These are phyloP conservation scores for Vitis hybrid DNA, from an alignment of 177 flowering plant genomes.

Conservation along the genomic window DNA sequence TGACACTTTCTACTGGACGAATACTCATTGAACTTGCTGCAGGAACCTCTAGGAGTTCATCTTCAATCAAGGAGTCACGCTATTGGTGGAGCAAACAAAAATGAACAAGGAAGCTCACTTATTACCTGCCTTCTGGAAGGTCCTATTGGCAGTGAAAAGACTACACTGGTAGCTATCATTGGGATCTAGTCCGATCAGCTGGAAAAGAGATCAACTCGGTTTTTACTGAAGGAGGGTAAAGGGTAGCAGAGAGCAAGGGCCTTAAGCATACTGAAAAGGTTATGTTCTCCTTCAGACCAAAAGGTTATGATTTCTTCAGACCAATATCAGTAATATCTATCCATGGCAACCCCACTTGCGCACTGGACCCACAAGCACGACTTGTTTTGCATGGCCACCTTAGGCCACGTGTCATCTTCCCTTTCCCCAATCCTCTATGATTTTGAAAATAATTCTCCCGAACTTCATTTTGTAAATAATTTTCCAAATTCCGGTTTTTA, in stretches of 20 bases:
- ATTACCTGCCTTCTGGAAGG: slow-evolving; percentile 68
- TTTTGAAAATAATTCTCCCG: no score
- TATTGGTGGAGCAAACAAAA: slow-evolving; percentile 62
- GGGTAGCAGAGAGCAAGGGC: no score
- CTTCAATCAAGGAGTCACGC: neutral
- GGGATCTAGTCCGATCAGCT: no score
- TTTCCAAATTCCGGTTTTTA: no score
- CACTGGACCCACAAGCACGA: no score
- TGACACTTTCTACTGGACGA: slow-evolving; percentile 53
- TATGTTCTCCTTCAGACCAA: no score
- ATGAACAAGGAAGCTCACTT: slow-evolving; percentile 62
- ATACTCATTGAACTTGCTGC: slow-evolving; percentile 53
- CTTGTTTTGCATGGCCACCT: neutral
- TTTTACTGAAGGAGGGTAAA: neutral
- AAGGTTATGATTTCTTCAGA: no score
- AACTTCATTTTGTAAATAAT: neutral
- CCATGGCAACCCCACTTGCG: no score
- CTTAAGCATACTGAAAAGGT: no score
- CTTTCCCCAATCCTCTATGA: neutral
- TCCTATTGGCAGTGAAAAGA: slow-evolving; percentile 53
- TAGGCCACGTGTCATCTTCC: neutral
- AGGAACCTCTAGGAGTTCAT: slow-evolving; percentile 28
- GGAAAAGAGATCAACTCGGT: neutral
- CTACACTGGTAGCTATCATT: neutral
- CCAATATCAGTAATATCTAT: no score